Evolutionary conservation across 805 yeast genomes (phyloP), one percentile per base, ranked within the genome.

Genomic region (Candida berthetii): DNA sequence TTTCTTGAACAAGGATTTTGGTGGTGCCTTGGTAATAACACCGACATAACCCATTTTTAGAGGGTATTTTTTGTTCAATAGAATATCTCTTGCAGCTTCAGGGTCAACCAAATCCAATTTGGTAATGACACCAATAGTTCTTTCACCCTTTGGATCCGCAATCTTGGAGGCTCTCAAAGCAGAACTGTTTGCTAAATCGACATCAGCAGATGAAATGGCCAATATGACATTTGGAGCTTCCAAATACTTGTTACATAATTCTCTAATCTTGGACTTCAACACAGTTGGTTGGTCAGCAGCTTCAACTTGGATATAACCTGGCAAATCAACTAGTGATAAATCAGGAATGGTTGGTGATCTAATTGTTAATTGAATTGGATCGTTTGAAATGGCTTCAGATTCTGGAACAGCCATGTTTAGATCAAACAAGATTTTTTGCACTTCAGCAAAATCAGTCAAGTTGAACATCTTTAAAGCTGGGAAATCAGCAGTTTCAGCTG

Each of bases 161-260:
- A 71, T 46, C 48, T 90, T 82, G 7, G 96, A 84, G 0, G 99
- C 97, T 42, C 95, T 71, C 44, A 93, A 73, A 0, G 99, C 98
- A 1, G 96, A 78, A 27, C 97, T 88, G 61, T 93, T 93, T 1
- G 99, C 99, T 53, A 93, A 69, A 68, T 93, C 99, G 2, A 93
- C 99, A 63, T 93, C 98, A 0, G 99, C 99, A 0, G 99, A 88
- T 10, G 96, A 87, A 20, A 95, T 93, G 0, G 99, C 99, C 52
- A 93, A 70, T 33, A 93, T 93, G 39, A 93, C 87, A 57, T 93
- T 93, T 18, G 99, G 99, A 14, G 84, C 82, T 54, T 85, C 87
- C 46, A 93, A 71, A 57, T 93, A 93, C 58, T 79, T 78, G 50
- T 85, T 85, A 64, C 98, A 93, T 25, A 93, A 68, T 40, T 72